Base-by-base conservation (phyloP, 108 stramenopile species). In the Cyclotella sp. region DNA sequence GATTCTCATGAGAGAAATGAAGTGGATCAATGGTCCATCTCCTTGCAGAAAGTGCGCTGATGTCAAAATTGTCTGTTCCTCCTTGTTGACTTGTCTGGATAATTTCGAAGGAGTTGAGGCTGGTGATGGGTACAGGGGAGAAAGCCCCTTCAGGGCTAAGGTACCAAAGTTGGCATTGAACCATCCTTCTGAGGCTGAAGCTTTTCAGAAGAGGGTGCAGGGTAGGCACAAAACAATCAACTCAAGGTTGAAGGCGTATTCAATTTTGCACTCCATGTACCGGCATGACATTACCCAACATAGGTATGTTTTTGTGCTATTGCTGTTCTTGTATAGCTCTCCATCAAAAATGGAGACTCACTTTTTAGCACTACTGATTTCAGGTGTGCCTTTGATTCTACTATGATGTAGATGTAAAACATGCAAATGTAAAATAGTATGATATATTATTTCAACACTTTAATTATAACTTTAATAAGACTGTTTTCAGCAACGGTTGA, bases 211-310 rank as follows among this genome's bases (percentile, higher is more conserved):
- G 34, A 68, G 83, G 19, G 72, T 70, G 16, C 67, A 52, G 9
- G 49, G 73, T 3, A 47, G 83, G 9, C 83, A 87, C 51, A 80
- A 84, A 71, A 81, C 83, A 34, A 45, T 82, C 24, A 84, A 84
- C 58, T 21, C n/a, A 0, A 30, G 83, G 21, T 57, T 84, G 19
- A 87, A 87, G 43, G 10, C 19, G 0, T 87, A 78, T 14, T 28
- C 29, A 22, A 70, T 70, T 18, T n/a, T 70, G 53, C 9, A 42
- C 5, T 19, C 41, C 3, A 2, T 9, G 9, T 70, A 58, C 40
- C 54, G 55, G 27, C 69, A 70, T 58, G 69, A 70, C 19, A 40
- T 55, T 10, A 21, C 52, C 26, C 51, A 30, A 11, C 69, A 70
- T 43, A 55, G 69, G 34, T 34, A 34, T 6, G 34, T 34, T 34